Conservation (phyloP, 2,329 filamentous ascomycete genomes). For the Hymenoscyphus albidus region DNA sequence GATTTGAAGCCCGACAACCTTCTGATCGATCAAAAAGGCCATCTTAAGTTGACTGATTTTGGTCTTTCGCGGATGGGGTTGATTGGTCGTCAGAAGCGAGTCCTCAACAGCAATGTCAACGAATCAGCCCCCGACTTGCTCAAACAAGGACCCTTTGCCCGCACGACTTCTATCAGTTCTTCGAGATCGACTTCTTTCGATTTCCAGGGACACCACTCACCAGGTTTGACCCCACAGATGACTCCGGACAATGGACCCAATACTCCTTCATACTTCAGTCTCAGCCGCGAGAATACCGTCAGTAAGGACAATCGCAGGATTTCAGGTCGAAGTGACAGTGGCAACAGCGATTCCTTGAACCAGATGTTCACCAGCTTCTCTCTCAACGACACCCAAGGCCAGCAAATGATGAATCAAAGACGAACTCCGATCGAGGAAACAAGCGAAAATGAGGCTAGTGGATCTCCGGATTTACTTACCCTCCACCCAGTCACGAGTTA, state of each 20-base stretch:
- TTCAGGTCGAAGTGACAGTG: slow-evolving; percentile 87
- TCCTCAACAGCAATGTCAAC: slow-evolving; percentile 69
- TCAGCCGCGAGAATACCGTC: slow-evolving; percentile 56
- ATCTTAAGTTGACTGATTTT: slow-evolving; percentile 96
- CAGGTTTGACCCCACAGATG: slow-evolving; percentile 79
- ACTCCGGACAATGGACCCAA: slow-evolving; percentile 72
- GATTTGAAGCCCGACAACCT: slow-evolving; percentile 97
- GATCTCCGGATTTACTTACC: slow-evolving; percentile 71
- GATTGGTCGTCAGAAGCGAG: slow-evolving; percentile 92
- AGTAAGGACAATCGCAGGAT: slow-evolving; percentile 64
- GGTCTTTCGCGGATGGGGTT: slow-evolving; percentile 95
- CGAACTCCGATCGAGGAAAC: slow-evolving; percentile 71
- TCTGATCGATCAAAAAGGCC: slow-evolving; percentile 92
- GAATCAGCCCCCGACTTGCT: slow-evolving; percentile 90
- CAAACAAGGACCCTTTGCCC: slow-evolving; percentile 86
- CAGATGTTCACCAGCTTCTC: slow-evolving; percentile 79
- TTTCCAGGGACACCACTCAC: slow-evolving; percentile 74
- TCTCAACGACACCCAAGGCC: slow-evolving; percentile 56
- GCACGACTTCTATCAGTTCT: slow-evolving; percentile 79
- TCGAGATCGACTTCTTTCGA: slow-evolving; percentile 94
- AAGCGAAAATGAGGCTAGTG: slow-evolving; percentile 64
- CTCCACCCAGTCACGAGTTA: slow-evolving; percentile 50
- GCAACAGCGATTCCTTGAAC: slow-evolving; percentile 79
- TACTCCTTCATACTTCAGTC: slow-evolving; percentile 90
- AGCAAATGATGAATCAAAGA: slow-evolving; percentile 36